phyloP scores from a whole-genome alignment of 2,329 filamentous ascomycete genomes.

The Alternaria sp. region DNA sequence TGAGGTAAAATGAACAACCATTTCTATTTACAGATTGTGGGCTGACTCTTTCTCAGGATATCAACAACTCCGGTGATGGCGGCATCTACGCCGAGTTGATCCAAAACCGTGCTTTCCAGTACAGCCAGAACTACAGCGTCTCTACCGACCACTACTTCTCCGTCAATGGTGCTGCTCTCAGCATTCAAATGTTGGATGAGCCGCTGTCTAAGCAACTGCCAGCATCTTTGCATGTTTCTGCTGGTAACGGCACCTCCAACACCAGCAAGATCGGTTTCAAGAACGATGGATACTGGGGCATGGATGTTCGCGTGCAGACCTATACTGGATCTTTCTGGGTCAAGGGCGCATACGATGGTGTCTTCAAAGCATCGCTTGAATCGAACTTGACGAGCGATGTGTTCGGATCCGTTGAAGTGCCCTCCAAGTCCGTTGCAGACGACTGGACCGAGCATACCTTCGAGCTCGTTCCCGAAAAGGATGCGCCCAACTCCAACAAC shows the following conservation, averaged over 20 bases:
- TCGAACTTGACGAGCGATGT: constrained; percentile 54
- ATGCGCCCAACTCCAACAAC: constrained; percentile 60
- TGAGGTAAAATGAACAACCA: constrained; percentile 27
- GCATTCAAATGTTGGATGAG: constrained; percentile 50
- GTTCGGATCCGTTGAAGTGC: constrained; percentile 49
- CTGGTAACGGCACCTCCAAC: constrained; percentile 43
- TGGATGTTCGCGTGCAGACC: constrained; percentile 58
- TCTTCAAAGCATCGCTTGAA: constrained; percentile 53
- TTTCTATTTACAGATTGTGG: neutral
- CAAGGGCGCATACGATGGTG: constrained; percentile 46
- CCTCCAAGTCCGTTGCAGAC: constrained; percentile 43
- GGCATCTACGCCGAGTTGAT: constrained; percentile 77
- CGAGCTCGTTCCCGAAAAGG: constrained; percentile 46
- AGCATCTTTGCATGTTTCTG: constrained; percentile 55
- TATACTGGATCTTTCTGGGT: constrained; percentile 63
- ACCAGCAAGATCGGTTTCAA: constrained; percentile 57
- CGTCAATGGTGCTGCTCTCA: constrained; percentile 47
- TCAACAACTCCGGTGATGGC: constrained; percentile 74
- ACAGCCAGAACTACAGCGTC: constrained; percentile 38
- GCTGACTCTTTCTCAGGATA: constrained; percentile 45
- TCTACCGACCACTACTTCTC: constrained; percentile 43
- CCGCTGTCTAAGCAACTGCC: constrained; percentile 58
- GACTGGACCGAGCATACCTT: constrained; percentile 55
- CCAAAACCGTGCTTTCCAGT: constrained; percentile 75
- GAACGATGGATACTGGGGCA: constrained; percentile 63